phyloP scores from a whole-genome alignment of 768 basidiomycete genomes.

The Dentipellis sp. region DNA sequence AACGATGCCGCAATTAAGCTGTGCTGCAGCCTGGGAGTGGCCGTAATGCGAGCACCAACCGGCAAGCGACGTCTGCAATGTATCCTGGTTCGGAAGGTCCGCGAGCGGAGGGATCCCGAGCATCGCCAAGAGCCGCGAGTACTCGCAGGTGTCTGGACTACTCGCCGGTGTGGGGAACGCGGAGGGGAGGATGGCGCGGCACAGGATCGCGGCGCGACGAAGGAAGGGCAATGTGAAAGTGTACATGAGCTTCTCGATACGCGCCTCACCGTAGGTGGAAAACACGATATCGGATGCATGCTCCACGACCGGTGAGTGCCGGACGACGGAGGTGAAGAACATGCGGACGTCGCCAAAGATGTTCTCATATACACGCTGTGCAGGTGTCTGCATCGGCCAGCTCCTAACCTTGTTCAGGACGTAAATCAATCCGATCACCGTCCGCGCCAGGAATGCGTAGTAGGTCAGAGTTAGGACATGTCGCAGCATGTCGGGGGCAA shows the following conservation, averaged over 20 bases:
- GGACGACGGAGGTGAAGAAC: constrained; percentile 87
- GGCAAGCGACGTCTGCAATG: constrained; percentile 78
- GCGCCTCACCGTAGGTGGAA: constrained; percentile 71
- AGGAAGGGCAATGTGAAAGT: constrained; percentile 88
- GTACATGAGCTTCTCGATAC: constrained; percentile 81
- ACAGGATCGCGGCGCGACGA: constrained; percentile 78
- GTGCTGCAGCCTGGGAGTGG: constrained; percentile 68
- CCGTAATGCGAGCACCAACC: constrained; percentile 91
- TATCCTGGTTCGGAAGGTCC: constrained; percentile 74
- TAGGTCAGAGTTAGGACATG: constrained; percentile 86
- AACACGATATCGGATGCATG: constrained; percentile 76
- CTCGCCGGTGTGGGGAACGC: constrained; percentile 39
- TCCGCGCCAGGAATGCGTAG: constrained; percentile 83
- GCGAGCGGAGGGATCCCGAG: constrained; percentile 76
- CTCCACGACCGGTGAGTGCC: constrained; percentile 82
- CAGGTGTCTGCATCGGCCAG: constrained; percentile 28
- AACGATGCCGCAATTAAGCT: constrained; percentile 68
- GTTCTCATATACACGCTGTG: constrained; percentile 50
- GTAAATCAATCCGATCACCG: constrained; percentile 79
- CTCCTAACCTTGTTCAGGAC: constrained; percentile 66
- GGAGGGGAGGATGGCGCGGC: constrained; percentile 60
- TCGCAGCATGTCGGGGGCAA: constrained; percentile 82
- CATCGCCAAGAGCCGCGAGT: constrained; percentile 62
- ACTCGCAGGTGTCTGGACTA: constrained; percentile 51
- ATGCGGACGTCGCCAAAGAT: constrained; percentile 81